Evolutionary conservation across 441 rosid species (phyloP).

Genomic region (Croton setiger): DNA sequence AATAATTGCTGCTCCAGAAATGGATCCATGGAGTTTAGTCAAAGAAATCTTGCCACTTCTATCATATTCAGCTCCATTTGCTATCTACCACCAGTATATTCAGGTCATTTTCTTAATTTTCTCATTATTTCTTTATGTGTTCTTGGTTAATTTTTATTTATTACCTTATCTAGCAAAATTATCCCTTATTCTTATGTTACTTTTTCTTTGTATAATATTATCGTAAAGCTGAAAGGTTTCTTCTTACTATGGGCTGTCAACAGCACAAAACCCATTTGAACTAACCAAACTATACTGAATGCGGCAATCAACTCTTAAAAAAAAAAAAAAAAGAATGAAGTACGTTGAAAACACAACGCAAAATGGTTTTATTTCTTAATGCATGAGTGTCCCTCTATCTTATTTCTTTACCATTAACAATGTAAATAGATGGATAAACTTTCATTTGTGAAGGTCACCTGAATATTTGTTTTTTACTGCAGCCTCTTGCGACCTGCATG

Average conservation of each 20-base stretch:
- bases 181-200: too few relatives aligned
- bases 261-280: too few relatives aligned
- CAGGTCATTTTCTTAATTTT: neutral
- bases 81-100: conserved; percentile 86
- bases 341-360: too few relatives aligned
- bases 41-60: conserved; percentile 75
- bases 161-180: too few relatives aligned
- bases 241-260: too few relatives aligned
- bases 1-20: conserved; percentile 79
- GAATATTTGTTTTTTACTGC: conserved; percentile 15
- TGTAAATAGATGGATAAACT: neutral
- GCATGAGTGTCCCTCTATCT: too few relatives aligned
- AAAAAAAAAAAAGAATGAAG: too few relatives aligned
- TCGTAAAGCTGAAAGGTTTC: too few relatives aligned
- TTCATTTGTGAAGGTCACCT: neutral
- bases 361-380: too few relatives aligned
- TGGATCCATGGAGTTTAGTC: conserved; percentile 65
- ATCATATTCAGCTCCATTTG: conserved; percentile 83
- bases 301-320: too few relatives aligned
- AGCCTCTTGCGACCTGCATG: conserved; percentile 95
- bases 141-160: neutral
- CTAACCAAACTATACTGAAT: too few relatives aligned
- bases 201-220: too few relatives aligned
- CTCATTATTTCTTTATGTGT: neutral
- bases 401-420: neutral